Conservation (phyloP, 768 basidiomycete genomes). For the Mycena rosella region DNA sequence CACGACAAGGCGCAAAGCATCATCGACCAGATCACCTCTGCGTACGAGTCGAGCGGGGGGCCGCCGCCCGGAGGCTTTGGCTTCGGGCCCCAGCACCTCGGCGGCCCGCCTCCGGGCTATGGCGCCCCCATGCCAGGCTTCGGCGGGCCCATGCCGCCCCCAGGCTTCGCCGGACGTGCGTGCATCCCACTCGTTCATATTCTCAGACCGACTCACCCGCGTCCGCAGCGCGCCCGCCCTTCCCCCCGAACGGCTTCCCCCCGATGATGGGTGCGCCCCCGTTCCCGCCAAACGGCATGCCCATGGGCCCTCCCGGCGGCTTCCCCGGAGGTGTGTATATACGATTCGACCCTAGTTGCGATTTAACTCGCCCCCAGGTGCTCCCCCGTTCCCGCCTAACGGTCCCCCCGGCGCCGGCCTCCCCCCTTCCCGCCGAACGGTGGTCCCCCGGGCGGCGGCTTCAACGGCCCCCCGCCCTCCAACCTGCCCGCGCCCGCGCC, state of each 20-base stretch:
- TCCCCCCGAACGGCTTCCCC: slow-evolving; percentile 51
- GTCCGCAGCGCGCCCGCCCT: slow-evolving; percentile 64
- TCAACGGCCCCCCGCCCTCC: slow-evolving; percentile 50
- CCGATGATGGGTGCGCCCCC: slow-evolving; percentile 69
- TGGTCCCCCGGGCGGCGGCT: slow-evolving; percentile 51
- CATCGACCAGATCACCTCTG: slow-evolving; percentile 97
- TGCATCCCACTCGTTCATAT: slow-evolving; percentile 35
- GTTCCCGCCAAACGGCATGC: slow-evolving; percentile 75
- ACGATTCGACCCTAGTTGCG: no score
- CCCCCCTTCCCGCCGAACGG: slow-evolving; percentile 62
- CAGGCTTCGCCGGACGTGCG: slow-evolving; percentile 68
- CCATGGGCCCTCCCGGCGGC: slow-evolving; percentile 59
- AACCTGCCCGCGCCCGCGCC: slow-evolving; percentile 38
- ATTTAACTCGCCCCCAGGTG: slow-evolving; percentile 38
- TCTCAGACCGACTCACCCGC: slow-evolving; percentile 68
- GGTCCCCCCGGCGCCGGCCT: slow-evolving; percentile 57
- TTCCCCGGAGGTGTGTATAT: slow-evolving; percentile 58
- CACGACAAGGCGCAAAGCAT: slow-evolving; percentile 99
- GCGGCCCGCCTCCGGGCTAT: slow-evolving; percentile 63
- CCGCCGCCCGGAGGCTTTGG: slow-evolving; percentile 92
- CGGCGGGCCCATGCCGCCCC: slow-evolving; percentile 64
- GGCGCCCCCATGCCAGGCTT: slow-evolving; percentile 61
- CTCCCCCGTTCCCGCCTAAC: slow-evolving; percentile 66
- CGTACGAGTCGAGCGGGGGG: slow-evolving; percentile 88
- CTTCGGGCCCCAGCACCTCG: slow-evolving; percentile 86